A percentile compares a stretch with the other conserved stretches of the same genome.
Conservation (phyloP, 2,329 filamentous ascomycete species). For the Aureobasidium uvarum region DNA sequence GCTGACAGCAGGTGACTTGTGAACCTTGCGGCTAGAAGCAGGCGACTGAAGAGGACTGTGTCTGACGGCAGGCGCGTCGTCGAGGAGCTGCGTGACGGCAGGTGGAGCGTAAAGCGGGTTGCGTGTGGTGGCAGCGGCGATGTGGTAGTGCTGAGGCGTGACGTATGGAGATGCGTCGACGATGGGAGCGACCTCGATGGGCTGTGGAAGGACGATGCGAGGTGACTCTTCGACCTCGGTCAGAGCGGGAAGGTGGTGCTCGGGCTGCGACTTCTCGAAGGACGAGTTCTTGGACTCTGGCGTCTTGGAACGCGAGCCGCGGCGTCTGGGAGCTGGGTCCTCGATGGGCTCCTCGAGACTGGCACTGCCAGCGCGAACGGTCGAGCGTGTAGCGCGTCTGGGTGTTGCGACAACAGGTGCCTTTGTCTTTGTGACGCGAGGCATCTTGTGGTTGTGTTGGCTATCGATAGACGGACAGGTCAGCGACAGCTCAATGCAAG, state of each 20-base stretch:
- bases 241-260: slow-evolving; percentile 3
- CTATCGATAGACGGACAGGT: slow-evolving; percentile 19
- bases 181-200: slow-evolving; percentile 13
- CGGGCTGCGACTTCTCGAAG: slow-evolving; percentile 15
- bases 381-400: slow-evolving; percentile 4
- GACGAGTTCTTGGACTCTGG: slow-evolving; percentile 17
- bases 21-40: not conserved
- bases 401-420: not conserved
- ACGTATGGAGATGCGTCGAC: slow-evolving; percentile 20
- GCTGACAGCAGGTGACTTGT: not conserved
- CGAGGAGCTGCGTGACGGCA: not conserved
- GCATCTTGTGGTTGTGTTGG: slow-evolving; percentile 13
- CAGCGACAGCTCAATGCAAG: slow-evolving; percentile 13
- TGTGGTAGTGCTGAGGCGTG: slow-evolving; percentile 2
- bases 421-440: slow-evolving; percentile 14
- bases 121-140: not conserved
- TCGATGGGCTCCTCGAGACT: slow-evolving; percentile 13
- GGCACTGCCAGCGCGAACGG: slow-evolving; percentile 8
- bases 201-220: slow-evolving; percentile 4
- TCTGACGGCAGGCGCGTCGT: not conserved
- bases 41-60: too few species aligned
- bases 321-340: not conserved
- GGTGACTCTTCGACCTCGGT: slow-evolving; percentile 8
- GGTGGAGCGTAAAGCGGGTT: not conserved
- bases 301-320: slow-evolving; percentile 13